Conservation (phyloP, 2,329 filamentous ascomycete species). For the Diaporthe citriasiana region DNA sequence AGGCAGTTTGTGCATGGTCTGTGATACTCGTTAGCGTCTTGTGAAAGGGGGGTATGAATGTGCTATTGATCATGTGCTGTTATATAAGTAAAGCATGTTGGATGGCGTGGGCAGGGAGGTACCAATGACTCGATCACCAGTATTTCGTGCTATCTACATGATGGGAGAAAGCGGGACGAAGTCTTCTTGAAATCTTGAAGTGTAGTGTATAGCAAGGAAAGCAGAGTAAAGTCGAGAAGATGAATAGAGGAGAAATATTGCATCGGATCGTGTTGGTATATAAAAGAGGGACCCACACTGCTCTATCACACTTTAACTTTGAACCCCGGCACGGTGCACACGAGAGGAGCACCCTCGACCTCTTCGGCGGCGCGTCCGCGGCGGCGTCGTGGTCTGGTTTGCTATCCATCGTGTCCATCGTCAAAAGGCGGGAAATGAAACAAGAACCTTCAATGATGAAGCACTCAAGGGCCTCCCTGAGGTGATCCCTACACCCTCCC, state of each 20-base stretch:
- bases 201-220: background rate
- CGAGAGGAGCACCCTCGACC: constrained; percentile 64
- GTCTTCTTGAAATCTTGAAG: no score
- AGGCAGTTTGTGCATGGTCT: constrained; percentile 66
- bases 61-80: background rate
- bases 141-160: background rate
- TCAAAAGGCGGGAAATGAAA: background rate
- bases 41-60: no score
- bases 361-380: constrained; percentile 51
- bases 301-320: constrained; percentile 71
- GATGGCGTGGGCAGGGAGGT: background rate
- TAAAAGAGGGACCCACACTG: constrained; percentile 44
- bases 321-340: constrained; percentile 66
- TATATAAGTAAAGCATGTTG: no score
- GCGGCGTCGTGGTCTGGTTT: background rate
- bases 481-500: background rate
- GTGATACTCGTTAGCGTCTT: background rate
- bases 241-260: background rate
- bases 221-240: background rate
- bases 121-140: background rate
- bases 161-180: background rate
- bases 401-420: background rate
- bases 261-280: no score
- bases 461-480: background rate
- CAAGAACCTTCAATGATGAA: background rate